phyloP scores from a whole-genome alignment of 768 basidiomycete genomes.

The Sporobolomyces phaffii region DNA sequence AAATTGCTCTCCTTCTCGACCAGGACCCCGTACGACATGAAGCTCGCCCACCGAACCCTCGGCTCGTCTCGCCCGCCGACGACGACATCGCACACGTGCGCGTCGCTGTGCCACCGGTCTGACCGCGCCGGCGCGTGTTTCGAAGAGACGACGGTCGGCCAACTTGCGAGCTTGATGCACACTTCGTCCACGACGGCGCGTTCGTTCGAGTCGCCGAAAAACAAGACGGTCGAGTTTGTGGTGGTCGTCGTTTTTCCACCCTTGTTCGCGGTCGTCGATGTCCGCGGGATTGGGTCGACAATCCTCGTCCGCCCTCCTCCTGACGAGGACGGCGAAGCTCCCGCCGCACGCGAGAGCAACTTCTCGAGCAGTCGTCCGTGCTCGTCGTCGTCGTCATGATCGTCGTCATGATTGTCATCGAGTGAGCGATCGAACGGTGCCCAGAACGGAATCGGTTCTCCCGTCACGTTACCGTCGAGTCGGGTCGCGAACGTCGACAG shows the following conservation, averaged over 20 bases:
- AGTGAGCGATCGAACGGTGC: background rate
- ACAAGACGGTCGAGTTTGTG: background rate
- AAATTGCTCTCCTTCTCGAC: background rate
- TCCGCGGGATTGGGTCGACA: background rate
- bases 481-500: background rate
- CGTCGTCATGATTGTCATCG: too few relatives aligned
- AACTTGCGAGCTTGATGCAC: constrained; percentile 1
- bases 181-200: constrained; percentile 1
- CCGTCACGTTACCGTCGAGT: constrained; percentile 1
- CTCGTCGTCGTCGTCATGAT: background rate
- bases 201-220: constrained; percentile 1
- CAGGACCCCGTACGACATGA: background rate
- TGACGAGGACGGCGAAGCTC: too few relatives aligned
- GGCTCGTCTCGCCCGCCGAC: background rate
- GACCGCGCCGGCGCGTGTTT: background rate
- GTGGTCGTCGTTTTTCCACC: too few relatives aligned
- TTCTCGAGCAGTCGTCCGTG: constrained; percentile 4
- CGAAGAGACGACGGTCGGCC: background rate
- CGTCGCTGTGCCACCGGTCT: background rate
- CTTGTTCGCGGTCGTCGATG: too few relatives aligned
- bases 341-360: too few relatives aligned
- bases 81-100: constrained; percentile 5
- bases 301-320: background rate
- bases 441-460: background rate
- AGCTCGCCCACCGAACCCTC: background rate